phyloP scores from a whole-genome alignment of 2,329 filamentous ascomycete species.

The Fusarium phyllophilum region DNA sequence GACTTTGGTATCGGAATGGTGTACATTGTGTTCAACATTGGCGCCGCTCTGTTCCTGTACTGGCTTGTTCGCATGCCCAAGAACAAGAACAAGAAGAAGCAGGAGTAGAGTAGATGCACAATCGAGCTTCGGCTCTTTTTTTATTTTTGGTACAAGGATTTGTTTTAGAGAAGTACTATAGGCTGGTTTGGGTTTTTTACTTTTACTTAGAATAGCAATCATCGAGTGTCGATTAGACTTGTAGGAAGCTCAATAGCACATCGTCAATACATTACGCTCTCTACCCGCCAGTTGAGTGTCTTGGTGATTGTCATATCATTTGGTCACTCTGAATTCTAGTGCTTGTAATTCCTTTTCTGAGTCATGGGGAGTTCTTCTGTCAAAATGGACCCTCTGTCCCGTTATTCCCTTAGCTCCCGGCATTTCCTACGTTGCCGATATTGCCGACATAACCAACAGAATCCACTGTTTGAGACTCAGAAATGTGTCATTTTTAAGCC shows the following conservation, averaged over 20 bases:
- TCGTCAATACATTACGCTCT: not conserved
- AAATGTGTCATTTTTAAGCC: not conserved
- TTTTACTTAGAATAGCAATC: slow-evolving; percentile 5
- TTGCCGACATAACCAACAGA: not conserved
- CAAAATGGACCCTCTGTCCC: not conserved
- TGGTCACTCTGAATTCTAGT: too few species aligned
- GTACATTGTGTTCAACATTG: slow-evolving; percentile 64
- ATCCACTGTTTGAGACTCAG: not conserved
- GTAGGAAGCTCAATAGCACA: not conserved
- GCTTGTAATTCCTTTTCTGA: not conserved
- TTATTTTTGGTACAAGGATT: not conserved
- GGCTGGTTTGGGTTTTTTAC: slow-evolving; percentile 4
- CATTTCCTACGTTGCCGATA: slow-evolving; percentile 5
- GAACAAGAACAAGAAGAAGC: slow-evolving; percentile 43
- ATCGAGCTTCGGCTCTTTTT: not conserved
- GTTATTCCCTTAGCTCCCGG: not conserved
- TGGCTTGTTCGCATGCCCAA: slow-evolving; percentile 58
- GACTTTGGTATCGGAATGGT: slow-evolving; percentile 67
- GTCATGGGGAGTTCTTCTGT: not conserved
- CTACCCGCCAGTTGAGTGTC: not conserved
- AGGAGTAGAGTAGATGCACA: not conserved
- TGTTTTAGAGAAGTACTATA: slow-evolving; percentile 4
- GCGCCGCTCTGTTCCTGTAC: slow-evolving; percentile 61
- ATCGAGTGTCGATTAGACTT: slow-evolving; percentile 1
- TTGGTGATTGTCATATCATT: not conserved